Base-by-base conservation (phyloP, 1,139 yeast species). In the Geotrichum candidum region DNA sequence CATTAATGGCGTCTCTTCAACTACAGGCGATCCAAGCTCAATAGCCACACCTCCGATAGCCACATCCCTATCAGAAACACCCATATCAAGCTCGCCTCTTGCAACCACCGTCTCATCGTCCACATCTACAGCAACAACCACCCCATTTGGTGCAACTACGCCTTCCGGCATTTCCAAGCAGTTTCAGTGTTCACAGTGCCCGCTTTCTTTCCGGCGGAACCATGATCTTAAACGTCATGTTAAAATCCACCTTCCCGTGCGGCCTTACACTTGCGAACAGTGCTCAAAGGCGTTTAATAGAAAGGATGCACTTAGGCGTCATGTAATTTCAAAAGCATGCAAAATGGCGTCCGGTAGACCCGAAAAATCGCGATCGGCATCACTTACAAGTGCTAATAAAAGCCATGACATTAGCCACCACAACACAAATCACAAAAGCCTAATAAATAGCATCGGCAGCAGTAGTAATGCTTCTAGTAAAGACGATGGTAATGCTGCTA, bases 201-300 rank as follows among this genome's bases (percentile, higher is more conserved):
- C 68, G 10, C 57, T 72, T 77, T 78, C 84, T 45, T 86, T 86
- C 72, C 78, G 87, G 59, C 74, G 90, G 48, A 82, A 87, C 1
- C 80, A 84, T 11, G 90, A 85, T 72, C 76, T 85, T 66, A 84
- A 85, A 71, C 76, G 90, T 53, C 90, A 86, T 68, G 87, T 84
- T 67, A 80, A 83, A 63, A 85, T 83, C 61, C 86, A 83, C 70
- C 73, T 83, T 57, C 74, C 79, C 7, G 71, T 72, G 5, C 61
- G 72, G 4, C 88, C 90, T 0, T 86, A 88, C 69, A 84, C 87
- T 58, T 88, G 95, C 73, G 83, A 85, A 13, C 75, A 78, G 35
- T 88, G 95, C 75, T 90, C 89, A 50, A 88, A 87, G 70, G 92
- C 94, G 0, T 88, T 88, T 78, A 94, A 94, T 2, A 75, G 95